Conservation (phyloP, 2,329 filamentous ascomycete genomes). For the Xylariomycetidae sp. region DNA sequence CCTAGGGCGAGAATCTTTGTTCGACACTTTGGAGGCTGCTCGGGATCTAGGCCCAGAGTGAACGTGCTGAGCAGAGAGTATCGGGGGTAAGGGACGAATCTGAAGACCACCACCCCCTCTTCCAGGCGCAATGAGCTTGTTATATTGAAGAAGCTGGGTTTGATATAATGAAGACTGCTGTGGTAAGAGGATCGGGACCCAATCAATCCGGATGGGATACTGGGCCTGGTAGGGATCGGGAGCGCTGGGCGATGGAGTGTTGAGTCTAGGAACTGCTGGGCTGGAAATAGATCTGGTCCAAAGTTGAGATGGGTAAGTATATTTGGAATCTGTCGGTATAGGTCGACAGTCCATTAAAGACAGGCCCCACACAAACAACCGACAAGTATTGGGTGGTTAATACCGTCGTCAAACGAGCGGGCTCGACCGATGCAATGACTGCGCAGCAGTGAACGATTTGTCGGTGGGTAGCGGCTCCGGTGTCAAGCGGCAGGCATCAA, state of each 20-base stretch:
- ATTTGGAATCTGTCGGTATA: constrained; percentile 43
- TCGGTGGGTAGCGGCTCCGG: too few species aligned
- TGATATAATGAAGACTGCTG: constrained; percentile 57
- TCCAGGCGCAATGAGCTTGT: constrained; percentile 57
- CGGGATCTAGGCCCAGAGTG: constrained; percentile 53
- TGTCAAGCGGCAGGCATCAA: too few species aligned
- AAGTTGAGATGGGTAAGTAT: constrained; percentile 40
- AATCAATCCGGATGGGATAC: constrained; percentile 42
- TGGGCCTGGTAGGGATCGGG: constrained; percentile 17
- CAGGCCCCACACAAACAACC: constrained; percentile 23
- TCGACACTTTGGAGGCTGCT: constrained; percentile 57
- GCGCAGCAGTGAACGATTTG: too few species aligned
- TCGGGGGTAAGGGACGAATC: constrained; percentile 49
- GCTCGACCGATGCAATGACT: constrained; percentile 14
- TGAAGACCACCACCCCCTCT: constrained; percentile 52
- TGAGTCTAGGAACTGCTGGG: constrained; percentile 27
- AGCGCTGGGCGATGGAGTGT: constrained; percentile 18
- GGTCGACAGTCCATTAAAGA: constrained; percentile 49
- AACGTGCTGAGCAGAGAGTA: constrained; percentile 51
- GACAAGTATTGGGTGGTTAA: constrained; percentile 14
- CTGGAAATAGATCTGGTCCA: constrained; percentile 35
- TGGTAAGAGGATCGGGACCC: constrained; percentile 53
- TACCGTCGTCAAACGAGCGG: constrained; percentile 13
- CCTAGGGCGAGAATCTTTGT: constrained; percentile 46
- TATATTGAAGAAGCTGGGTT: constrained; percentile 61